These are phyloP conservation scores for Podospora fimiseda DNA, from an alignment of 495 filamentous ascomycete genomes.

Conservation along the genomic window DNA sequence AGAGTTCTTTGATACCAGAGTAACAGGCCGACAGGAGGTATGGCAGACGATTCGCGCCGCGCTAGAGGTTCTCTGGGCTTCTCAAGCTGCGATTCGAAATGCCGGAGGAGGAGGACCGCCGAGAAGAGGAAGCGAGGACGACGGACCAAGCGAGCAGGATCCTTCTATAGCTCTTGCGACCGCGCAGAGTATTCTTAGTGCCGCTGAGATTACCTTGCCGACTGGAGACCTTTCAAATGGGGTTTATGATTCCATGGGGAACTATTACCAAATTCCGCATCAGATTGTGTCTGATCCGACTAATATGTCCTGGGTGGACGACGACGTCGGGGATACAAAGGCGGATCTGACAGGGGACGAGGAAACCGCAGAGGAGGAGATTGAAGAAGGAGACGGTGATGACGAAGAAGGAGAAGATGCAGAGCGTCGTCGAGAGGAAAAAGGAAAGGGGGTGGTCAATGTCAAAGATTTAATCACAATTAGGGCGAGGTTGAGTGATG, in stretches of 20 bases:
- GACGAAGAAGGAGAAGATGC: conserved; percentile 13
- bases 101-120: too few relatives aligned
- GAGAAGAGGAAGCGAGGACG: conserved; percentile 17
- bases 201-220: conserved; percentile 72
- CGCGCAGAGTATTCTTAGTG: conserved; percentile 72
- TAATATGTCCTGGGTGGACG: conserved; percentile 51
- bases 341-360: conserved; percentile 41
- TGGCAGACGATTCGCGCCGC: conserved; percentile 69
- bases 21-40: conserved; percentile 66
- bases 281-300: conserved; percentile 70
- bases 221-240: conserved; percentile 67
- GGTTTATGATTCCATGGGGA: conserved; percentile 71
- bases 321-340: conserved; percentile 37
- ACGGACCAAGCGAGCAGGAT: conserved; percentile 16
- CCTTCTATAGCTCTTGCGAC: conserved; percentile 46
- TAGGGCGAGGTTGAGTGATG: conserved; percentile 64
- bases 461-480: conserved; percentile 52
- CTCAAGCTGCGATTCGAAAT: conserved; percentile 20
- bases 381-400: conserved; percentile 32
- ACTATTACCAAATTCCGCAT: conserved; percentile 68
- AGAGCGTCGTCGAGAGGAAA: conserved; percentile 59
- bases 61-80: conserved; percentile 54
- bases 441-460: conserved; percentile 49
- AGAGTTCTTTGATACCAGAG: conserved; percentile 80
- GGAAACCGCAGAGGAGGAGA: conserved; percentile 34